phyloP scores from a whole-genome alignment of 202 grass and related monocot genomes.

The Schoenoplectus tabernaemontani region DNA sequence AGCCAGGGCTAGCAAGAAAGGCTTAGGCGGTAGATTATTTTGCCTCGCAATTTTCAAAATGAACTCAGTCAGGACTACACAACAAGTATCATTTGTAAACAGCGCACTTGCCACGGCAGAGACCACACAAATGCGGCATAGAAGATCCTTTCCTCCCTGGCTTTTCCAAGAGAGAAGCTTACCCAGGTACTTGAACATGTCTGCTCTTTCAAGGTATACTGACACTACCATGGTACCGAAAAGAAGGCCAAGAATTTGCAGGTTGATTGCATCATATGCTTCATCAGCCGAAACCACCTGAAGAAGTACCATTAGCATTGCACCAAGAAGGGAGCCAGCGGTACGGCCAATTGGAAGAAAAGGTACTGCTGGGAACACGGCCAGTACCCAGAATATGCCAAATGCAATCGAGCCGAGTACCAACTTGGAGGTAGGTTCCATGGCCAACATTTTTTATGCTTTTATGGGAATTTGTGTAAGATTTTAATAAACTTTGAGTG shows the following conservation, averaged over 20 bases:
- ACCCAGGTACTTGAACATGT: slow-evolving; percentile 82
- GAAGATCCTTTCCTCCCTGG: slow-evolving; percentile 68
- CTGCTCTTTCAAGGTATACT: slow-evolving; percentile 85
- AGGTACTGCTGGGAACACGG: slow-evolving; percentile 85
- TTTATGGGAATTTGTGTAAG: slow-evolving; percentile 11
- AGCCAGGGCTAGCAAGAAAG: slow-evolving; percentile 65
- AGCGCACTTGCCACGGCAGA: slow-evolving; percentile 36
- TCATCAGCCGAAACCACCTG: slow-evolving; percentile 67
- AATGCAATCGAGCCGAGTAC: slow-evolving; percentile 53
- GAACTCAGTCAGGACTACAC: slow-evolving; percentile 47
- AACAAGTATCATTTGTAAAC: slow-evolving; percentile 46
- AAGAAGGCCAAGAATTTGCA: slow-evolving; percentile 81
- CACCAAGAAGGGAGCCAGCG: slow-evolving; percentile 78
- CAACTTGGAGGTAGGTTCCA: slow-evolving; percentile 60
- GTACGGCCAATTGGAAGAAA: slow-evolving; percentile 81
- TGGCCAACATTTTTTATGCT: slow-evolving; percentile 31
- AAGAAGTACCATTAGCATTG: slow-evolving; percentile 88
- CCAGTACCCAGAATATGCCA: slow-evolving; percentile 80
- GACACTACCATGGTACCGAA: slow-evolving; percentile 96
- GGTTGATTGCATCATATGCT: slow-evolving; percentile 75
- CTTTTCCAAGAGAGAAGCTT: slow-evolving; percentile 59
- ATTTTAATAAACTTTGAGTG: not conserved
- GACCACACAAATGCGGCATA: slow-evolving; percentile 53
- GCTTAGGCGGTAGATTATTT: slow-evolving; percentile 72
- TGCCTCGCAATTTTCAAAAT: slow-evolving; percentile 86